Percentiles rank a stretch among this genome's conserved stretches.
phyloP scores from a whole-genome alignment of 192 early-diverging fungal species.

The Coemansia sp. region DNA sequence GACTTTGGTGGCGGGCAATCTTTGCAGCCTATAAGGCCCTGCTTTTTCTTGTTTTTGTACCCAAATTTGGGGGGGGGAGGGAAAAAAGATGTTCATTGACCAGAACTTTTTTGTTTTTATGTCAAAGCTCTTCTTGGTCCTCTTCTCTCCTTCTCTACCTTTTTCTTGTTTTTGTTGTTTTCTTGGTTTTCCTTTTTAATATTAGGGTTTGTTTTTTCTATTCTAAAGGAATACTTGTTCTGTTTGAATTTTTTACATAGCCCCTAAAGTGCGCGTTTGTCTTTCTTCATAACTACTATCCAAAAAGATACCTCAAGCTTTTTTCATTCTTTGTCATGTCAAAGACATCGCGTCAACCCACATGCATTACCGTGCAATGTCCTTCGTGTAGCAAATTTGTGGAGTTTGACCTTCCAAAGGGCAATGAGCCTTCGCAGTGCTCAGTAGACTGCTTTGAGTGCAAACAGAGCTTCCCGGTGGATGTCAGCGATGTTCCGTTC shows the following conservation, averaged over 20 bases:
- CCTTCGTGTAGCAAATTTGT: constrained; percentile 47
- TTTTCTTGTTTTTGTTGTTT: no score
- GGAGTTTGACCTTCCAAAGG: constrained; percentile 53
- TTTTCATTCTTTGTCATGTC: constrained; percentile 24
- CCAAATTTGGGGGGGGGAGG: no score
- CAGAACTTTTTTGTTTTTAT: no score
- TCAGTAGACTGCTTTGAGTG: constrained; percentile 46
- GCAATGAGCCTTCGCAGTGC: constrained; percentile 31
- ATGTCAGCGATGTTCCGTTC: constrained; percentile 54
- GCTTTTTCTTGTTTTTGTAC: no score
- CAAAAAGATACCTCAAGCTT: constrained; percentile 6
- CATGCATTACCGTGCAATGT: constrained; percentile 54
- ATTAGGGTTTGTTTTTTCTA: background rate
- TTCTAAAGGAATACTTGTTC: background rate
- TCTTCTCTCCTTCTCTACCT: no score
- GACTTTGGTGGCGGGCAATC: no score
- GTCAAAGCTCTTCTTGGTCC: no score
- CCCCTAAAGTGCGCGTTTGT: background rate
- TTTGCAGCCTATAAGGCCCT: no score
- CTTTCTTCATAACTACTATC: constrained; percentile 8
- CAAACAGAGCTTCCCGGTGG: constrained; percentile 51
- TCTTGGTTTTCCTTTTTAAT: no score
- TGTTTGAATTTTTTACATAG: background rate
- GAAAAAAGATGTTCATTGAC: no score
- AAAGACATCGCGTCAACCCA: constrained; percentile 49